These are phyloP conservation scores for Dissophora globulifera DNA, from an alignment of 192 early-diverging fungal genomes.

Conservation along the genomic window DNA sequence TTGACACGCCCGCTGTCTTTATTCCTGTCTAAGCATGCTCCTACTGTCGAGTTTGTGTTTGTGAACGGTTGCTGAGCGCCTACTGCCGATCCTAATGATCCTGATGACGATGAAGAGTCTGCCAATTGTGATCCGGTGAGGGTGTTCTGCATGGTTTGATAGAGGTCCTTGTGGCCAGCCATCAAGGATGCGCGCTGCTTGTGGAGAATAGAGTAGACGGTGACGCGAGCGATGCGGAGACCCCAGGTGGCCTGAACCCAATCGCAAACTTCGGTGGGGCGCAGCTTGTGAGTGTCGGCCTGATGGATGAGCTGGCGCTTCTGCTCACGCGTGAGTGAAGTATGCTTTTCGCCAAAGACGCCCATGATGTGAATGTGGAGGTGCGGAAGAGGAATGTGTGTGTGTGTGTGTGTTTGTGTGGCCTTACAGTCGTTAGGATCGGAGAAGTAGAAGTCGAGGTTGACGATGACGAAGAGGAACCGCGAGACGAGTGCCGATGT, in stretches of 20 bases:
- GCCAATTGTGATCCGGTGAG: slow-evolving; percentile 12
- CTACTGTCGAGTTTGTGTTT: slow-evolving; percentile 5
- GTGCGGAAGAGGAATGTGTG: not conserved
- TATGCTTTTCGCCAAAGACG: slow-evolving; percentile 53
- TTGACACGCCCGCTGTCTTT: slow-evolving; percentile 29
- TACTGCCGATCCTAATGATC: too few species aligned
- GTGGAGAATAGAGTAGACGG: slow-evolving; percentile 51
- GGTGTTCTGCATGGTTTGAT: slow-evolving; percentile 41
- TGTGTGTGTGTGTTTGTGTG: not conserved
- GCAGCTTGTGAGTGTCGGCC: slow-evolving; percentile 51
- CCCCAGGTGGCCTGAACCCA: slow-evolving; percentile 53
- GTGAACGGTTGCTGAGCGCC: slow-evolving; percentile 1
- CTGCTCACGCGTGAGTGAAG: slow-evolving; percentile 50
- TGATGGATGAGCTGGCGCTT: slow-evolving; percentile 53
- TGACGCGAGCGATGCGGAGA: slow-evolving; percentile 46
- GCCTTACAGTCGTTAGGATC: too few species aligned
- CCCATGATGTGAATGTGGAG: slow-evolving; percentile 20
- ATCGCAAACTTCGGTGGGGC: slow-evolving; percentile 49
- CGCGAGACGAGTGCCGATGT: too few species aligned
- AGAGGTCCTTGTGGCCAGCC: slow-evolving; percentile 51
- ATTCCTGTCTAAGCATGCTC: slow-evolving; percentile 11
- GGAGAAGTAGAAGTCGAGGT: too few species aligned
- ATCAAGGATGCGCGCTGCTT: slow-evolving; percentile 53
- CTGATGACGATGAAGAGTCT: not conserved
- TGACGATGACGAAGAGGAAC: too few species aligned